Conservation (phyloP, 768 basidiomycete genomes). For the Candolleomyces efflorescens region DNA sequence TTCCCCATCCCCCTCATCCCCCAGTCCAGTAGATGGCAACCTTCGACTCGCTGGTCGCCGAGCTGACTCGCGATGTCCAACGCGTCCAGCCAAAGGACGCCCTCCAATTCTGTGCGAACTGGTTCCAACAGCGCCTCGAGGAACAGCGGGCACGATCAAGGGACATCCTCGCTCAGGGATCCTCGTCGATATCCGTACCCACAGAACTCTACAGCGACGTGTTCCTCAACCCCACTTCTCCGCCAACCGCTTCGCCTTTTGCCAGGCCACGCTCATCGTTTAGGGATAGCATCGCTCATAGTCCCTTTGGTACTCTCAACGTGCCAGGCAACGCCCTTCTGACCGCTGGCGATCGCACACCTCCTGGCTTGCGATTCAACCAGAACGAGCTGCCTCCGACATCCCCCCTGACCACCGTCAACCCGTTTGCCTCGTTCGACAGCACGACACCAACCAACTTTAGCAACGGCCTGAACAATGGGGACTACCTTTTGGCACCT, state of each 20-base stretch:
- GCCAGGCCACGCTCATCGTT: conserved; percentile 56
- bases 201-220: conserved; percentile 56
- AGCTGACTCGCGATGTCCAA: conserved; percentile 82
- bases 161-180: conserved; percentile 54
- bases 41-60: conserved; percentile 76
- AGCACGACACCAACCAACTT: conserved; percentile 39
- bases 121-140: conserved; percentile 88
- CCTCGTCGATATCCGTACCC: conserved; percentile 48
- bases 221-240: conserved; percentile 27
- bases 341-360: conserved; percentile 39
- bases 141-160: conserved; percentile 77
- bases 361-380: conserved; percentile 58
- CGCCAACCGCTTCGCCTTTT: conserved; percentile 52
- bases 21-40: conserved; percentile 50
- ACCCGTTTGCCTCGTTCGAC: conserved; percentile 53
- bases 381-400: conserved; percentile 58
- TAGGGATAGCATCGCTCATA: conserved; percentile 50
- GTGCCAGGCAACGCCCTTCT: conserved; percentile 79
- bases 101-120: conserved; percentile 89
- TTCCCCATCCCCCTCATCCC: not conserved
- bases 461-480: conserved; percentile 31
- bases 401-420: conserved; percentile 50
- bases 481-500: conserved; percentile 70
- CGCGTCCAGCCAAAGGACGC: conserved; percentile 87
- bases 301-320: conserved; percentile 77